Evolutionary conservation across 2,329 filamentous ascomycete species (phyloP).

Genomic region (Clonostachys chloroleuca): DNA sequence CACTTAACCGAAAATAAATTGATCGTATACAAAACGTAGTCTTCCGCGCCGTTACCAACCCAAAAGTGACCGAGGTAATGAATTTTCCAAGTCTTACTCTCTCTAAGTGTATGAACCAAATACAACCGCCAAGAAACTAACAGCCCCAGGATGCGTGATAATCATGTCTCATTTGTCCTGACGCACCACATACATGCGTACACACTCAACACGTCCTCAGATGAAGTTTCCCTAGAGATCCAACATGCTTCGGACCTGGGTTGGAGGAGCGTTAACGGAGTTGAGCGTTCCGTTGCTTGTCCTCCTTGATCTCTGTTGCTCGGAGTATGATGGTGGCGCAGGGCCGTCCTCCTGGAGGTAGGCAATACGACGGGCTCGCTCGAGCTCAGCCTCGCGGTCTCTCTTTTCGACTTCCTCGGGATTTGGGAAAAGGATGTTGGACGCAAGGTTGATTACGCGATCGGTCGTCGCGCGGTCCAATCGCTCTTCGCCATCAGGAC

Average conservation of each 20-base stretch:
- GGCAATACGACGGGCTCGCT: constrained; percentile 24
- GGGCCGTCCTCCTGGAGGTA: constrained; percentile 39
- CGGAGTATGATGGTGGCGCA: constrained; percentile 31
- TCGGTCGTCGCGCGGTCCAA: constrained; percentile 20
- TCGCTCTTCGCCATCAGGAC: constrained; percentile 11
- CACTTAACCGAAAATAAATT: no score
- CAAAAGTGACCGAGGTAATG: no score
- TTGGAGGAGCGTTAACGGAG: constrained; percentile 42
- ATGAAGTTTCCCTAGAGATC: constrained; percentile 33
- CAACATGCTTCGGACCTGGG: constrained; percentile 54
- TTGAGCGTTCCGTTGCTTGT: constrained; percentile 39
- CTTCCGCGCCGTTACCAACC: no score
- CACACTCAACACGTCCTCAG: no score
- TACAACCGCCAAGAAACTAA: no score
- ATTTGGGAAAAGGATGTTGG: constrained; percentile 44
- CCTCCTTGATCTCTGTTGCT: constrained; percentile 11
- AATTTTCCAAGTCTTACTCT: no score
- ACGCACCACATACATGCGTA: no score
- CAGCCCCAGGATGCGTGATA: no score
- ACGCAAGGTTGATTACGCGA: constrained; percentile 33
- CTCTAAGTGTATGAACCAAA: no score
- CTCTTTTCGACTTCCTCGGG: constrained; percentile 14
- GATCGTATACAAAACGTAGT: no score
- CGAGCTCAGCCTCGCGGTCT: constrained; percentile 16
- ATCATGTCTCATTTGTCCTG: no score